Base-by-base conservation (phyloP, 2,329 filamentous ascomycete genomes). In the Scytalidium sp. region DNA sequence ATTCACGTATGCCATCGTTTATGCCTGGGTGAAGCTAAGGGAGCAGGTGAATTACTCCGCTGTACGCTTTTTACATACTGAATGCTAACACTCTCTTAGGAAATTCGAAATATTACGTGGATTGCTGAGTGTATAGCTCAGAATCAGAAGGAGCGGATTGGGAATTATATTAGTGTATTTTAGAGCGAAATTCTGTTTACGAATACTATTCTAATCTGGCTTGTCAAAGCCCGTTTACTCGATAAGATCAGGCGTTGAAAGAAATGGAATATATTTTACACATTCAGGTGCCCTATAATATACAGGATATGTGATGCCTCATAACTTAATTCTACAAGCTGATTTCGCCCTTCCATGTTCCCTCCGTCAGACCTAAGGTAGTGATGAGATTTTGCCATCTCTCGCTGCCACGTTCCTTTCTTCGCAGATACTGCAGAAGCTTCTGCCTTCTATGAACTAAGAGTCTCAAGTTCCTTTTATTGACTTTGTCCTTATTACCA, bases 31-130 rank as follows among this genome's bases (percentile, higher is more conserved):
- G 51, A 97, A 96, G 76, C 75, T 99, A 64, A 84, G 92, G 69
- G 94, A 99, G 73, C 94, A 99, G 84, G 93, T 96, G 73, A 68
- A 85, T 68, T 32, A 39, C 2, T 21, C 36, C 44, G 19, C 19
- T 13, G 29, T n/a, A 3, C 15, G 43, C n/a, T 22, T 11, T 3
- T n/a, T 17, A n/a, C 6, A 21, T 19, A 39, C 48, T 56, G 56
- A 45, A 36, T 46, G 48, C 66, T 73, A 63, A 78, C 63, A 21
- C 39, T 3, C 19, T 3, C 19, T 6, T 55, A 97, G 92, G 94
- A 99, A 87, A 97, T 97, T 63, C 88, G 94, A 58, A 99, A 99
- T 73, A 96, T 99, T 65, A 97, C 94, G 46, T 99, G 94, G 94
- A 99, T 99, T 70, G 88, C 94, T 19, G 94, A 99, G 73, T 99